Evolutionary conservation across 306 rosid genomes (phyloP), one percentile per base, ranked within the genome.

Genomic region (Oemleria cerasiformis): DNA sequence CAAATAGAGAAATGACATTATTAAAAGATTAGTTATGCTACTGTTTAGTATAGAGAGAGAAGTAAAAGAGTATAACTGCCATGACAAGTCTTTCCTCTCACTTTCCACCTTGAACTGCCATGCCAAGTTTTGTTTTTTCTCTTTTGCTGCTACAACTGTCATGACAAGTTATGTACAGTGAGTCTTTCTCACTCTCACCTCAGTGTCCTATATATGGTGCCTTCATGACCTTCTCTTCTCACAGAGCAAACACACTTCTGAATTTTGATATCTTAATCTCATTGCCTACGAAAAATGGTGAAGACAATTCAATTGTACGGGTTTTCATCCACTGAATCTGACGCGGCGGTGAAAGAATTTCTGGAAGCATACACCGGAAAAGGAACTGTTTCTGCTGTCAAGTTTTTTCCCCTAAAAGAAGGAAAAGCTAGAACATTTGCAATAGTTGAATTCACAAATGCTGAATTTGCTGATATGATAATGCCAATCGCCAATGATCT

Each of bases 341-440:
- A 81, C 3, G 78, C 71, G 48, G 83, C 65, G 4, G 86, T 86
- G 30, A 78, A 6, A 66, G 71, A 30, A 23, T 78, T 79, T 78
- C 42, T 86, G 49, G 93, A 88, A 65, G 61, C 20, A 74, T 60
- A 48, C 36, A 76, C 81, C 39, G 93, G 90, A 38, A 34, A 54
- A 55, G 83, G 85, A 58, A 83, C 84, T 77, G 84, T 88, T 53
- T 75, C 60, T 50, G 78, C 76, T 20, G 56, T 79, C 47, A 67
- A 70, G 58, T 59, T 85, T 49, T 41, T 54, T 57, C 63, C 57
- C 20, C 54, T 68, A 21, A 81, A 72, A 39, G 63, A 49, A 9
- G 71, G 56, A 36, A 71, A 50, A 30, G 8, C 74, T 61, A 80
- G 74, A 57, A 43, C 79, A 50, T 65, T 64, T 73, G 92, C 81